phyloP scores from a whole-genome alignment of 805 yeast genomes.

The Candida boidinii region DNA sequence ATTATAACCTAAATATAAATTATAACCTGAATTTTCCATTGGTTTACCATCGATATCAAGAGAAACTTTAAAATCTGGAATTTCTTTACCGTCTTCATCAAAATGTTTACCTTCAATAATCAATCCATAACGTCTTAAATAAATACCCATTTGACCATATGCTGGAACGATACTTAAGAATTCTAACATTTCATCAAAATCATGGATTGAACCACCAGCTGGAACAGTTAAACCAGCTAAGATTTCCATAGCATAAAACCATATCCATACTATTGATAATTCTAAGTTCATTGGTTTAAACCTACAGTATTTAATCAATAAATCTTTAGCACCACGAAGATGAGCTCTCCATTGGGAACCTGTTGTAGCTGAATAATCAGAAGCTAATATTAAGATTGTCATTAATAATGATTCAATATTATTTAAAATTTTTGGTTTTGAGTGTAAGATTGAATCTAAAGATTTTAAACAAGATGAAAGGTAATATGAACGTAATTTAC shows the following conservation, averaged over 20 bases:
- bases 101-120: constrained; percentile 16
- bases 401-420: constrained; percentile 63
- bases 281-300: constrained; percentile 25
- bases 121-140: constrained; percentile 21
- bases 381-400: constrained; percentile 60
- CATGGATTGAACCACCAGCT: constrained; percentile 51
- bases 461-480: constrained; percentile 57
- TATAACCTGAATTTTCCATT: constrained; percentile 7
- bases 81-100: constrained; percentile 2
- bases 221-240: constrained; percentile 52
- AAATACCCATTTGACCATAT: constrained; percentile 13
- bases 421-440: constrained; percentile 29
- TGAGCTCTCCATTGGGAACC: constrained; percentile 64
- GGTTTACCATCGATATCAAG: not conserved
- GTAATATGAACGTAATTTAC: constrained; percentile 50
- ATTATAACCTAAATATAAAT: constrained; percentile 26
- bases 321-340: constrained; percentile 58
- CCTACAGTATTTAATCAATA: constrained; percentile 41
- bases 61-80: not conserved
- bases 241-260: constrained; percentile 57
- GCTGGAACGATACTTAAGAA: constrained; percentile 22
- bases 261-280: constrained; percentile 31
- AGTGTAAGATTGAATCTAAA: constrained; percentile 42
- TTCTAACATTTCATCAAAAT: constrained; percentile 37
- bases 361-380: constrained; percentile 50